Base-by-base conservation (phyloP, 441 rosid genomes). In the Jatropha podagrica region DNA sequence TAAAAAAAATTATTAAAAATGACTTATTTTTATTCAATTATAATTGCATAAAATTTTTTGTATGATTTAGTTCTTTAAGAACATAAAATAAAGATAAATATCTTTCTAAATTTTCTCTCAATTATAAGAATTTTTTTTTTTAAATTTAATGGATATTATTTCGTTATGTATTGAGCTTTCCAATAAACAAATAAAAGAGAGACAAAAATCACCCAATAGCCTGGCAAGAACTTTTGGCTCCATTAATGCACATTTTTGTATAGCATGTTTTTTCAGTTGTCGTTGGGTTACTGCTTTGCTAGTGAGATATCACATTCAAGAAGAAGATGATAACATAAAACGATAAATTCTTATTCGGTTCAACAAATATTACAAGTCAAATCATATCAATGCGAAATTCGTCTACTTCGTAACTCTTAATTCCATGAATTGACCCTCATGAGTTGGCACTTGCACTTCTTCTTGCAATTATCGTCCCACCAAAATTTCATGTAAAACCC, bases 351-450 rank as follows among this genome's bases (percentile, higher is more conserved):
- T 18, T 46, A 44, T 0, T 44, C 75, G 37, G 38, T 17, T 48
- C 75, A 48, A 20, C 18, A 60, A 67, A 5, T 32, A 12, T 27
- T 37, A 15, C 54, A 51, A 42, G 52, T 44, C 40, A 56, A 49
- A 58, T 44, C 72, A 17, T 8, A 58, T 44, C 72, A 17, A 8
- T 54, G 27, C 73, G 1, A 72, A 72, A 60, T 73, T 67, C 80
- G 78, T 73, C 76, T 68, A 2, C 42, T 20, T 60, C 26, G 54
- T 23, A 4, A n/a, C 74, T 38, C 41, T 51, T 26, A 32, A 61
- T 51, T 23, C 59, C 75, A 23, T 8, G 56, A 32, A 62, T 70
- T 8, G 56, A 54, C 37, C 65, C 32, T 20, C 75, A 11, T 63
- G 63, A n/a, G 55, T 64, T 65, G 75, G 49, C 59, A 7, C 17